A percentile compares a stretch with the other conserved stretches of the same genome.
These are phyloP conservation scores for Diutina siamensis DNA, from an alignment of 1,139 yeast species.

Conservation along the genomic window DNA sequence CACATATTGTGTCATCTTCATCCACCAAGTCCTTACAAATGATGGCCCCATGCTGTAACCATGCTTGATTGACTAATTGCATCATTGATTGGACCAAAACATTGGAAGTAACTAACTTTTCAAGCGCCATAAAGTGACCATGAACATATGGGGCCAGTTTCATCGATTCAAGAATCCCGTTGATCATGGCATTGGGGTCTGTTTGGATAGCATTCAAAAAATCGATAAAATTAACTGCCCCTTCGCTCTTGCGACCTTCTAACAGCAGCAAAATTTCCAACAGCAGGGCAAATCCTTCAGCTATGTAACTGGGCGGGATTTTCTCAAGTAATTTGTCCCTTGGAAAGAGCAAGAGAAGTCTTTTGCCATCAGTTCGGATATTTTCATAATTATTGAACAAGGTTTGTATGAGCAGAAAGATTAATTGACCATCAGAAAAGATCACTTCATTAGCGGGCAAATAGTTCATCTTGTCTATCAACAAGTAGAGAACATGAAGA, in stretches of 20 bases:
- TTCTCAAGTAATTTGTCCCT: too few relatives aligned
- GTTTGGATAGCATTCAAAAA: background rate
- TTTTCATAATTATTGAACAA: background rate
- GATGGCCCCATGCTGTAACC: background rate
- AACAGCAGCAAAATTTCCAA: background rate
- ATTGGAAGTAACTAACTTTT: background rate
- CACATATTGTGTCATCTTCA: background rate
- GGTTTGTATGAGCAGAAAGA: background rate
- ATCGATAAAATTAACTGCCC: background rate
- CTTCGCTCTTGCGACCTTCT: constrained; percentile 1
- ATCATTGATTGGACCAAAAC: background rate
- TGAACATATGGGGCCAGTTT: background rate
- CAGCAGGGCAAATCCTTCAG: background rate
- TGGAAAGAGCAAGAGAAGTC: background rate
- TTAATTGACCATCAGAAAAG: background rate
- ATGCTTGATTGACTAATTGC: background rate
- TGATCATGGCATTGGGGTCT: background rate
- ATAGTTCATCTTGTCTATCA: background rate
- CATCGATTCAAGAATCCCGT: background rate
- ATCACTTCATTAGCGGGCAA: background rate
- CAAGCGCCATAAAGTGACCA: background rate
- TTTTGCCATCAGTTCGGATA: background rate
- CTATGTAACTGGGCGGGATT: background rate
- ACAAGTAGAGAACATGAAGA: background rate
- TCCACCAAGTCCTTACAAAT: background rate